These are phyloP conservation scores for Holtermannia corniformis DNA, from an alignment of 768 basidiomycete genomes.

Conservation along the genomic window DNA sequence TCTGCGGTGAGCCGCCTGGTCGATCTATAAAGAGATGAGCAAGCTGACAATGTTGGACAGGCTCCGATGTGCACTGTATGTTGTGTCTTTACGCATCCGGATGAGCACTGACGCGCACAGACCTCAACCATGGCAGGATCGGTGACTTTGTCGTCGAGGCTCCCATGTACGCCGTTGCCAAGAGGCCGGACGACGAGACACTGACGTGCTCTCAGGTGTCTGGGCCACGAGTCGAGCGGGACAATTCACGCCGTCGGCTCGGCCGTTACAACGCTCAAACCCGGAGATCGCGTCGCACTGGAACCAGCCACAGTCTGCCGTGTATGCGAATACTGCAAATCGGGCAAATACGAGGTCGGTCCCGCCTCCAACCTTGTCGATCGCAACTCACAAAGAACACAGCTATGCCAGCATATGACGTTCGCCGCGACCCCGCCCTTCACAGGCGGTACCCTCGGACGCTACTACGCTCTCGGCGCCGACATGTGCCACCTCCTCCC, in stretches of 20 bases:
- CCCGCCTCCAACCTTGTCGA: not conserved
- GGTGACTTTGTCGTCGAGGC: constrained; percentile 26
- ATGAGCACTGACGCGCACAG: not conserved
- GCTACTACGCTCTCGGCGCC: constrained; percentile 77
- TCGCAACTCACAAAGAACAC: not conserved
- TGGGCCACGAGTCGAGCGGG: constrained; percentile 22
- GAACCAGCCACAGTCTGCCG: constrained; percentile 81
- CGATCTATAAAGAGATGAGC: not conserved
- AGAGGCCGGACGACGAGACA: too few relatives aligned
- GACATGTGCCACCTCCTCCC: constrained; percentile 65
- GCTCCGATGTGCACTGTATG: not conserved
- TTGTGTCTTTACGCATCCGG: not conserved
- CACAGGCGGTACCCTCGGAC: constrained; percentile 69
- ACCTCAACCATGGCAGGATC: constrained; percentile 24
- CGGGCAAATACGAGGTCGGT: constrained; percentile 67
- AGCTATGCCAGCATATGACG: constrained; percentile 76
- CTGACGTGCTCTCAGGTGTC: too few relatives aligned
- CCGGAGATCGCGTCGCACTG: constrained; percentile 79
- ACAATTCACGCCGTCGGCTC: constrained; percentile 13
- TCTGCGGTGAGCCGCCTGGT: not conserved
- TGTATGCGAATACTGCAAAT: constrained; percentile 69
- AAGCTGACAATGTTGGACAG: not conserved
- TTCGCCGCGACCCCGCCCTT: constrained; percentile 92
- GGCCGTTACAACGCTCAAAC: constrained; percentile 48
- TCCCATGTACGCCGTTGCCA: too few relatives aligned